A percentile compares a stretch with the other conserved stretches of the same genome.
phyloP scores from a whole-genome alignment of 805 yeast genomes.

The Danielia reshetovae region DNA sequence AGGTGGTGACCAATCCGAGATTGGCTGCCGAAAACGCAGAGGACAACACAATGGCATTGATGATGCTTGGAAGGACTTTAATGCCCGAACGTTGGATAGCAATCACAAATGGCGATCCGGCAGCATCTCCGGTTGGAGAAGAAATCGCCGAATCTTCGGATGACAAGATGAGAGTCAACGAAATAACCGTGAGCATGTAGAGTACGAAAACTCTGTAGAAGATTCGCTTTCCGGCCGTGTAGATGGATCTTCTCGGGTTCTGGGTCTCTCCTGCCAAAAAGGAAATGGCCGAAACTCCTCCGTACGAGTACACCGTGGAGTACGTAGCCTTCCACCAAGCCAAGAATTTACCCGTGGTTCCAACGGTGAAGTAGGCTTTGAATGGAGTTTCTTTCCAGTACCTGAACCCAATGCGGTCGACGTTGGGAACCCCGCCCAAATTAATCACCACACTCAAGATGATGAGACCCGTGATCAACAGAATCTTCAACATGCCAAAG shows the following conservation, averaged over 20 bases:
- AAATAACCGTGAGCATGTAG: neutral
- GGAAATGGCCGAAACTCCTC: neutral
- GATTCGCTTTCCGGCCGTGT: neutral
- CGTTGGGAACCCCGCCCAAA: conserved; percentile 1
- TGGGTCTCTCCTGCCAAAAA: conserved; percentile 1
- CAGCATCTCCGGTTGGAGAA: neutral
- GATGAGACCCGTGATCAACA: neutral
- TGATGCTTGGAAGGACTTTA: neutral
- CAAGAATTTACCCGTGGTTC: neutral
- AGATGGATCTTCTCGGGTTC: neutral
- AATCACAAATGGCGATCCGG: conserved; percentile 2
- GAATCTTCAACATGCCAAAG: neutral
- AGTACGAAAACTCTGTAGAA: neutral
- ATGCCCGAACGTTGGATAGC: conserved; percentile 1
- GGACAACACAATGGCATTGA: conserved; percentile 1
- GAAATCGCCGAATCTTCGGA: neutral
- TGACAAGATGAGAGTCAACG: neutral
- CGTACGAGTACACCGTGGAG: neutral
- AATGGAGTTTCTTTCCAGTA: conserved; percentile 1
- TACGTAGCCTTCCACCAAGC: neutral
- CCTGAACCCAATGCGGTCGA: neutral
- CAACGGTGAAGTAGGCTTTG: neutral
- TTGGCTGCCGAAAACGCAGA: neutral
- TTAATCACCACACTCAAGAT: neutral
- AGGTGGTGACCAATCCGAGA: neutral